These are phyloP conservation scores for Fusarium protoensiforme DNA, from an alignment of 2,329 filamentous ascomycete genomes.

Conservation along the genomic window DNA sequence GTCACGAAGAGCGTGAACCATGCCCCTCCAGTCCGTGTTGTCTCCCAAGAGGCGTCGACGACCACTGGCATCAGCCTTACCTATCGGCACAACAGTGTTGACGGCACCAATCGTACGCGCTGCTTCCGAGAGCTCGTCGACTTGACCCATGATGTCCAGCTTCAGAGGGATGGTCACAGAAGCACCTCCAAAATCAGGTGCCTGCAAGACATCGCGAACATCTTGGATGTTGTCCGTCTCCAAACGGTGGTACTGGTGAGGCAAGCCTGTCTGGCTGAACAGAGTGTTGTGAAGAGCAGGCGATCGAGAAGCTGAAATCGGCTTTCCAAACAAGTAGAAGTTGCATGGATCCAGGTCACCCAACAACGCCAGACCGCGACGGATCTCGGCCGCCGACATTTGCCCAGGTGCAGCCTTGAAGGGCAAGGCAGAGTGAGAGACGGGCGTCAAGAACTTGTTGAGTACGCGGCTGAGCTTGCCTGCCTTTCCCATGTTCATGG, in stretches of 20 bases:
- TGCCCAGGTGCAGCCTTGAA: conserved; percentile 96
- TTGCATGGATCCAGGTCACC: conserved; percentile 80
- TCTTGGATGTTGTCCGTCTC: conserved; percentile 77
- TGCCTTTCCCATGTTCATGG: conserved; percentile 91
- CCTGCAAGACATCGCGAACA: conserved; percentile 73
- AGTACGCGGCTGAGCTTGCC: conserved; percentile 92
- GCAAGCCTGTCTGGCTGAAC: conserved; percentile 80
- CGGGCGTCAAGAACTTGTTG: conserved; percentile 94
- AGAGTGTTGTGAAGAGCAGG: conserved; percentile 91
- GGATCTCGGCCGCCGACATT: conserved; percentile 89
- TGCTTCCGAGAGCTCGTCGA: conserved; percentile 84
- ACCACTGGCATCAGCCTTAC: conserved; percentile 49
- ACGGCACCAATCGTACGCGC: conserved; percentile 89
- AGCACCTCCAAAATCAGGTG: conserved; percentile 85
- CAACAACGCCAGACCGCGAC: conserved; percentile 79
- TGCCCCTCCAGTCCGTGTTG: conserved; percentile 97
- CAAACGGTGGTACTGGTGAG: conserved; percentile 80
- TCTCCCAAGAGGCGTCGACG: conserved; percentile 76
- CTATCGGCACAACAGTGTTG: conserved; percentile 85
- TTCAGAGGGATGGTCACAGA: conserved; percentile 98
- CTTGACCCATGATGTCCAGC: conserved; percentile 81
- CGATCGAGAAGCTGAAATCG: conserved; percentile 84
- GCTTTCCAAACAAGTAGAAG: conserved; percentile 90
- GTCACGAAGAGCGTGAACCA: conserved; percentile 80
- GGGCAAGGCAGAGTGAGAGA: conserved; percentile 88